Conservation (phyloP, 2,329 filamentous ascomycete species). For the Myriangium duriaei region DNA sequence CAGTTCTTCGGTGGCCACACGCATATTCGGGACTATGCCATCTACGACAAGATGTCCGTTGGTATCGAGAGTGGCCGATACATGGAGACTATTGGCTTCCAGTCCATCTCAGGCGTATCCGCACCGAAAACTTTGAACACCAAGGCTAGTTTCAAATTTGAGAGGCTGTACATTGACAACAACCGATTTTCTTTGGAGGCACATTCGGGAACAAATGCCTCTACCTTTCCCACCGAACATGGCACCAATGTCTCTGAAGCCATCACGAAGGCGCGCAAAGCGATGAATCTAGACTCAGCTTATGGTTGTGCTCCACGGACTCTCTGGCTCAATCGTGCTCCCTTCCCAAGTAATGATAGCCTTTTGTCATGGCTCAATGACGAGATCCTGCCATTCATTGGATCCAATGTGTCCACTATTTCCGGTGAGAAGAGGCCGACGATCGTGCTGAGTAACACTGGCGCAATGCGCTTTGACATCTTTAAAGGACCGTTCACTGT, state of each 20-base stretch:
- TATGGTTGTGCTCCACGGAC: constrained; percentile 75
- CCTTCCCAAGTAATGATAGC: constrained; percentile 60
- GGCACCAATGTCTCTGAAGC: constrained; percentile 58
- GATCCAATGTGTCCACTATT: constrained; percentile 27
- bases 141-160: constrained; percentile 40
- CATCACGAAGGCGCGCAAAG: constrained; percentile 57
- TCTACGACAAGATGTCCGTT: constrained; percentile 65
- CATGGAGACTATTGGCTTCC: constrained; percentile 89
- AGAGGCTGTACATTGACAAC: constrained; percentile 82
- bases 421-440: constrained; percentile 43
- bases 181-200: constrained; percentile 76
- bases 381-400: constrained; percentile 57
- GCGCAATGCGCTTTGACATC: constrained; percentile 87
- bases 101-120: constrained; percentile 62
- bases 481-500: constrained; percentile 84
- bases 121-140: constrained; percentile 19
- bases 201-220: constrained; percentile 60
- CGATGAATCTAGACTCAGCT: constrained; percentile 56
- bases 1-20: constrained; percentile 85
- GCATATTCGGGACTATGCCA: constrained; percentile 74
- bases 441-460: constrained; percentile 74
- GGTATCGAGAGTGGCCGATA: constrained; percentile 82
- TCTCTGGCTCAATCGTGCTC: constrained; percentile 69
- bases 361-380: constrained; percentile 72
- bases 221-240: constrained; percentile 62